Conservation (phyloP, 768 basidiomycete genomes). For the Boletellus ananiceps region DNA sequence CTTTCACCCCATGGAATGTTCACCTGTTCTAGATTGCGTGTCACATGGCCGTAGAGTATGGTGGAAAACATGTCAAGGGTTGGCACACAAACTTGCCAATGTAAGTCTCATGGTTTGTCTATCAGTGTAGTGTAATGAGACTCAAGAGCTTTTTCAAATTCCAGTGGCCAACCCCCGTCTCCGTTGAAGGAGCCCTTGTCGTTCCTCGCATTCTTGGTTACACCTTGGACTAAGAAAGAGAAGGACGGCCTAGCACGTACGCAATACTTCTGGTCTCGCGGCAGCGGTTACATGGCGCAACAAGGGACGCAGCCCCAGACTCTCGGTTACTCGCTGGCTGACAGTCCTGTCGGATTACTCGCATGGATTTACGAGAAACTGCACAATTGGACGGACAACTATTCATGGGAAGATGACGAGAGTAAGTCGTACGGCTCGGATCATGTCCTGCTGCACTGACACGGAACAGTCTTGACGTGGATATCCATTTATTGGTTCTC, state of each 20-base stretch:
- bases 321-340: constrained; percentile 48
- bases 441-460: not conserved
- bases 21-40: constrained; percentile 30
- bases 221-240: constrained; percentile 27
- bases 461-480: constrained; percentile 50
- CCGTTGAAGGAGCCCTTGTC: constrained; percentile 22
- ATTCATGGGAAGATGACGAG: constrained; percentile 57
- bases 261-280: constrained; percentile 16
- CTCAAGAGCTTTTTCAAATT: not conserved
- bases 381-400: constrained; percentile 45
- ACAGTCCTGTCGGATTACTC: constrained; percentile 53
- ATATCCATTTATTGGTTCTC: constrained; percentile 58
- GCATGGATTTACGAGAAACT: constrained; percentile 55
- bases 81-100: constrained; percentile 48
- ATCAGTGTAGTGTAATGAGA: not conserved
- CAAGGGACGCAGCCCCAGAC: constrained; percentile 48
- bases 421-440: constrained; percentile 25
- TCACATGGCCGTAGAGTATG: constrained; percentile 33
- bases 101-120: constrained; percentile 27
- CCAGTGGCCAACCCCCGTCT: constrained; percentile 23
- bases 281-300: constrained; percentile 28
- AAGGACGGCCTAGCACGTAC: constrained; percentile 19
- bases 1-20: not conserved
- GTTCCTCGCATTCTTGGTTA: constrained; percentile 27
- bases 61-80: constrained; percentile 42